These are phyloP conservation scores for Neonectria hederae DNA, from an alignment of 2,329 filamentous ascomycete species.

Conservation along the genomic window DNA sequence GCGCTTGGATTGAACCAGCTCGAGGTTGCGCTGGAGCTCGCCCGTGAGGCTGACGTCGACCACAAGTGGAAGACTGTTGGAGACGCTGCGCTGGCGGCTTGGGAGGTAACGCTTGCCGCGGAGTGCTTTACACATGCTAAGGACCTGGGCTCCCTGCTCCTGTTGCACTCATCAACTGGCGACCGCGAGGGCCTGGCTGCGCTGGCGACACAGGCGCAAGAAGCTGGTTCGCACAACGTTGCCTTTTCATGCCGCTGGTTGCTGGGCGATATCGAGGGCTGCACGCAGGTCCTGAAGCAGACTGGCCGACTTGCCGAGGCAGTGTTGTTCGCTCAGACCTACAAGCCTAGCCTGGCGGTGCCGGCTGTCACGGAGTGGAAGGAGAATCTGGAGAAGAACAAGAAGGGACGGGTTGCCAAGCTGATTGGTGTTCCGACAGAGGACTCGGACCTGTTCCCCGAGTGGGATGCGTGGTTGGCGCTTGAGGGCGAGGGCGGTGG, in stretches of 20 bases:
- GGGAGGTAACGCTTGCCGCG: conserved; percentile 88
- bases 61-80: conserved; percentile 99
- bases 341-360: conserved; percentile 81
- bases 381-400: conserved; percentile 79
- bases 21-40: conserved; percentile 85
- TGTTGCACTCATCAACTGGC: conserved; percentile 87
- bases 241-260: conserved; percentile 93
- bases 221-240: conserved; percentile 86
- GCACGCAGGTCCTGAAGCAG: conserved; percentile 79
- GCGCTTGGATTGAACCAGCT: conserved; percentile 85
- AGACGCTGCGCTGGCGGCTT: conserved; percentile 85
- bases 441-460: conserved; percentile 90
- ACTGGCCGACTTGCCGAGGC: conserved; percentile 87
- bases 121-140: conserved; percentile 94
- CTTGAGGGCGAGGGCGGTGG: conserved; percentile 78
- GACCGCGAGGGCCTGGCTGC: conserved; percentile 78
- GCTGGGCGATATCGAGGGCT: conserved; percentile 81
- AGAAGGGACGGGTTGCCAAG: conserved; percentile 86
- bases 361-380: conserved; percentile 83
- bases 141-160: conserved; percentile 86
- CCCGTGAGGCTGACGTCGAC: conserved; percentile 83
- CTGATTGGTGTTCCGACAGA: conserved; percentile 83
- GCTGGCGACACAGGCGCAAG: conserved; percentile 78
- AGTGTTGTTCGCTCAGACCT: conserved; percentile 92
- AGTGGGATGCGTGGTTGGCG: conserved; percentile 91